A percentile compares a stretch with the other conserved stretches of the same genome.
phyloP scores from a whole-genome alignment of 2,329 filamentous ascomycete species.

The Alternaria ethzedia region DNA sequence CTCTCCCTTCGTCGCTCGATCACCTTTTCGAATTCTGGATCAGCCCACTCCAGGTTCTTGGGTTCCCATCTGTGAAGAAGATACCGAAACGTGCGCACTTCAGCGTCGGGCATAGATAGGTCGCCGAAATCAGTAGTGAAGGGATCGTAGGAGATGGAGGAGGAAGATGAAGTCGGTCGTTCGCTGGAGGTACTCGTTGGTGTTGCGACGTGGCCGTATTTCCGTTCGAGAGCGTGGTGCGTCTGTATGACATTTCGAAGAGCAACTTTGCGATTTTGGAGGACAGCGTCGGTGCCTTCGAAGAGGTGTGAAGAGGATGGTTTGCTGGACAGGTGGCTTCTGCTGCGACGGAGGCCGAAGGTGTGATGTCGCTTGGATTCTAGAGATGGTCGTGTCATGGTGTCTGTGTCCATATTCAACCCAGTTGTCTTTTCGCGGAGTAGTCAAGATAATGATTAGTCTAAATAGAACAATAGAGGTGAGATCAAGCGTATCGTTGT shows the following conservation, averaged over 20 bases:
- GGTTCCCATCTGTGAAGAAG: conserved; percentile 25
- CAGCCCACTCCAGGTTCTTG: background rate
- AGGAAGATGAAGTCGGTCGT: conserved; percentile 4
- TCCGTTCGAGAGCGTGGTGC: conserved; percentile 21
- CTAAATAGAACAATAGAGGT: background rate
- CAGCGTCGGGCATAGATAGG: conserved; percentile 21
- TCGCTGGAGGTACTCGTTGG: conserved; percentile 7
- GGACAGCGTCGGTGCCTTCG: conserved; percentile 24
- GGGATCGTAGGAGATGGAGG: conserved; percentile 16
- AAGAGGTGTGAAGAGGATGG: conserved; percentile 3
- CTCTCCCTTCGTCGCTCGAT: conserved; percentile 8
- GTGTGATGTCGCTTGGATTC: conserved; percentile 12
- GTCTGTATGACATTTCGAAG: conserved; percentile 23
- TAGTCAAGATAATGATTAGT: background rate
- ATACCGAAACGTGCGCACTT: conserved; percentile 31
- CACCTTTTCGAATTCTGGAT: conserved; percentile 24
- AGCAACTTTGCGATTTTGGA: conserved; percentile 20
- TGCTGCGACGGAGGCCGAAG: conserved; percentile 14
- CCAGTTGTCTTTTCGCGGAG: background rate
- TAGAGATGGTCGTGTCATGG: conserved; percentile 10
- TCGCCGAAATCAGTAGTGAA: conserved; percentile 21
- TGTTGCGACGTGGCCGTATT: conserved; percentile 4
- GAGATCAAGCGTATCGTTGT: background rate
- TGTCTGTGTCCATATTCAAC: background rate
- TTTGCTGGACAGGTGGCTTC: conserved; percentile 1